These are phyloP conservation scores for Thelonectria olida DNA, from an alignment of 2,329 filamentous ascomycete species.

Conservation along the genomic window DNA sequence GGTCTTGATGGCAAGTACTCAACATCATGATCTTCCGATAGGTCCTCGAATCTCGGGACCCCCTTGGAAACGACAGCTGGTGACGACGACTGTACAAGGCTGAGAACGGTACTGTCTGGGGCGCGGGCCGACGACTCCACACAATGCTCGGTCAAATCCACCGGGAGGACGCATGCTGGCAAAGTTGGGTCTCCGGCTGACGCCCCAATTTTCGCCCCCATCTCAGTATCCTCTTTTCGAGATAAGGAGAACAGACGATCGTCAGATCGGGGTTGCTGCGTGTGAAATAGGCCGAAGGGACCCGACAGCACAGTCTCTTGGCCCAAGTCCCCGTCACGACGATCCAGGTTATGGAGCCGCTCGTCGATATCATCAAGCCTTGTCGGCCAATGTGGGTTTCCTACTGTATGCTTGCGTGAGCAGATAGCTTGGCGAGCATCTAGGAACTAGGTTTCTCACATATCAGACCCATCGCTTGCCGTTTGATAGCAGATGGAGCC, in stretches of 20 bases:
- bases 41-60: neutral
- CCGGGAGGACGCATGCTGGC: neutral
- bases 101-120: neutral
- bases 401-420: neutral
- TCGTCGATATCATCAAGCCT: slow-evolving; percentile 1
- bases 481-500: slow-evolving; percentile 15
- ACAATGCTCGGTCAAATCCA: neutral
- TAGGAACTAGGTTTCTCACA: neutral
- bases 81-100: neutral
- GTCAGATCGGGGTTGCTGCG: no score
- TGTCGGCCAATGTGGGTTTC: slow-evolving; percentile 17
- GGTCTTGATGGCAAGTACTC: neutral
- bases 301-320: neutral
- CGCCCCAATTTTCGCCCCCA: neutral
- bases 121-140: neutral
- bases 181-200: neutral
- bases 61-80: neutral
- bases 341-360: slow-evolving; percentile 7
- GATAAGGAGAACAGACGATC: no score
- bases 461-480: slow-evolving; percentile 17
- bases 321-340: neutral
- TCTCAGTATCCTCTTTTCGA: neutral
- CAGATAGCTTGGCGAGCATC: neutral
- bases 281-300: slow-evolving; percentile 11
- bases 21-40: neutral